Percentiles rank a stretch among this genome's conserved stretches.
Conservation (phyloP, 768 basidiomycete genomes). For the Boletus tomentosulus region DNA sequence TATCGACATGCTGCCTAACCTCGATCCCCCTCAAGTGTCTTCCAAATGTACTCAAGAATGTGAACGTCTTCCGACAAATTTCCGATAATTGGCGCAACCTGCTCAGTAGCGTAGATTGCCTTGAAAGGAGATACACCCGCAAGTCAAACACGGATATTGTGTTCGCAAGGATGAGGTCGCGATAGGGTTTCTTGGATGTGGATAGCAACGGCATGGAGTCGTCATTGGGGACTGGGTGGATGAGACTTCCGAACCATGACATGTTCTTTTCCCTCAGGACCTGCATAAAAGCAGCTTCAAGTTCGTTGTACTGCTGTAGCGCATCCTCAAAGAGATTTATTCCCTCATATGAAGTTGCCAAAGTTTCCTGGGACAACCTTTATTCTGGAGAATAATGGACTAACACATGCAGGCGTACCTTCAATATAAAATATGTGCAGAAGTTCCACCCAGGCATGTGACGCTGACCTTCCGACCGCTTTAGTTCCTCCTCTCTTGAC, state of each 20-base stretch:
- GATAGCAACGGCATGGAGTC: conserved; percentile 82
- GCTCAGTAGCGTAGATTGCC: conserved; percentile 76
- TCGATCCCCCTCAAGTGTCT: conserved; percentile 69
- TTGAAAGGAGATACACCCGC: conserved; percentile 81
- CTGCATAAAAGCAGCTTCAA: conserved; percentile 79
- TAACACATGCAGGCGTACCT: conserved; percentile 49
- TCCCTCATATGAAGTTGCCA: conserved; percentile 88
- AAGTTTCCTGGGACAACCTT: conserved; percentile 66
- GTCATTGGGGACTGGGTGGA: conserved; percentile 64
- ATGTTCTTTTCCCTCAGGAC: conserved; percentile 75
- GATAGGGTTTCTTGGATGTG: conserved; percentile 75
- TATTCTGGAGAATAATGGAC: background rate
- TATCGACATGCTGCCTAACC: conserved; percentile 39
- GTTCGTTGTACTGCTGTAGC: conserved; percentile 81
- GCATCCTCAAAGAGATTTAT: conserved; percentile 90
- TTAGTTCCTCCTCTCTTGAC: conserved; percentile 86
- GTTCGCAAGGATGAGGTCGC: conserved; percentile 85
- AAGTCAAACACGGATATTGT: conserved; percentile 93
- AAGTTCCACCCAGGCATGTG: conserved; percentile 98
- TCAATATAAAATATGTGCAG: conserved; percentile 93
- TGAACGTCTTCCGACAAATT: conserved; percentile 62
- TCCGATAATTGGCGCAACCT: conserved; percentile 66
- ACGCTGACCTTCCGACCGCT: conserved; percentile 81
- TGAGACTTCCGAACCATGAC: conserved; percentile 89
- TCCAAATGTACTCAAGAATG: conserved; percentile 77